Percentiles rank a stretch among this genome's conserved stretches.
phyloP scores from a whole-genome alignment of 1,284 basidiomycete species.

The Malassezia dermatis region DNA sequence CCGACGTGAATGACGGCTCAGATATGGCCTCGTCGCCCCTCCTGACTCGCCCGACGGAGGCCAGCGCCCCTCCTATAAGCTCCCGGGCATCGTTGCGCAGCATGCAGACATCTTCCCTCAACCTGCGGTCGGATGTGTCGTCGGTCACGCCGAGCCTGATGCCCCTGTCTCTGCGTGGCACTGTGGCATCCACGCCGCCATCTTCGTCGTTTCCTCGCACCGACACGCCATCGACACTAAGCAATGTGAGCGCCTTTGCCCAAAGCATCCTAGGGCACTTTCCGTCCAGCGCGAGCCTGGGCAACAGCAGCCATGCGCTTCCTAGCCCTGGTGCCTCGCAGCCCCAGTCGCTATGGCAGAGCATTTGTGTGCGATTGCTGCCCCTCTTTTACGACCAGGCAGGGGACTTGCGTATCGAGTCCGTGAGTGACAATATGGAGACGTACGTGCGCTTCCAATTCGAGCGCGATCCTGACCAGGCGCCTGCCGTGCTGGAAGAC shows the following conservation, averaged over 20 bases:
- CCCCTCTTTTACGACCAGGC: conserved; percentile 85
- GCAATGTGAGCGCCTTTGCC: conserved; percentile 18
- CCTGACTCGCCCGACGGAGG: neutral
- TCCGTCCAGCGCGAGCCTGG: neutral
- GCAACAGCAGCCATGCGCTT: neutral
- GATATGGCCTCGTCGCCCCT: neutral
- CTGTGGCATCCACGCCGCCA: neutral
- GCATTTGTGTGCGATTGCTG: conserved; percentile 71
- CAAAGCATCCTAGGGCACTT: conserved; percentile 10
- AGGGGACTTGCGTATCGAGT: conserved; percentile 78
- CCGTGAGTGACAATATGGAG: conserved; percentile 63
- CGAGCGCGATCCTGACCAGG: conserved; percentile 48
- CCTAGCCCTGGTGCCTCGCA: neutral
- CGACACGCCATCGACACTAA: neutral
- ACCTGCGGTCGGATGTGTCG: neutral
- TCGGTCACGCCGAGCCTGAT: neutral
- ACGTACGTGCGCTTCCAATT: conserved; percentile 59
- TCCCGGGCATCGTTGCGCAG: neutral
- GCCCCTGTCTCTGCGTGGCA: neutral
- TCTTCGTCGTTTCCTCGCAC: neutral
- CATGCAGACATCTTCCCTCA: neutral
- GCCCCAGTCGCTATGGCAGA: conserved; percentile 55
- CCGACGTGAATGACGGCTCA: neutral
- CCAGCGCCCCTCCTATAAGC: neutral
- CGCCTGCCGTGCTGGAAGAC: conserved; percentile 57